Conservation (phyloP, 1,139 yeast species). For the Candida tunisiensis region DNA sequence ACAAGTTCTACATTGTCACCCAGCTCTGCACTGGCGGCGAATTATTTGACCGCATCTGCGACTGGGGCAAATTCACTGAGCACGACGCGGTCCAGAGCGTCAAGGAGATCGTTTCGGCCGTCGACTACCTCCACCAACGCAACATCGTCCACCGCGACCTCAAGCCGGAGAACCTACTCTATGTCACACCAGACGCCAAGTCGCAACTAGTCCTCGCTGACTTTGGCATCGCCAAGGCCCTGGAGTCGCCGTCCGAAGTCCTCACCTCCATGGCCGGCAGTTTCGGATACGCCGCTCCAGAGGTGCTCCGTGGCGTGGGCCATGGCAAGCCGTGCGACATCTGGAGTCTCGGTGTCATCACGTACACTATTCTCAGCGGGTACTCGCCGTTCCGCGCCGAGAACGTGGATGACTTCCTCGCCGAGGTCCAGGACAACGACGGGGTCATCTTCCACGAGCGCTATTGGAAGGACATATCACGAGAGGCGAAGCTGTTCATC, state of each 20-base stretch:
- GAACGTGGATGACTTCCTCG: conserved; percentile 60
- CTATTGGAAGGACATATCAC: conserved; percentile 70
- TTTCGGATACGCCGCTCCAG: conserved; percentile 92
- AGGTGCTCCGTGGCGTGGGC: conserved; percentile 57
- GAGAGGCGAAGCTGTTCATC: conserved; percentile 62
- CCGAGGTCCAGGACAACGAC: conserved; percentile 52
- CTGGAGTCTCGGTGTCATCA: conserved; percentile 85
- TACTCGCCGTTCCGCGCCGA: conserved; percentile 87
- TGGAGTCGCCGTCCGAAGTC: conserved; percentile 42
- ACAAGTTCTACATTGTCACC: conserved; percentile 23
- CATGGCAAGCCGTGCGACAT: conserved; percentile 89
- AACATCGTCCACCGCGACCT: conserved; percentile 83
- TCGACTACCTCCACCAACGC: conserved; percentile 50
- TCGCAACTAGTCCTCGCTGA: conserved; percentile 75
- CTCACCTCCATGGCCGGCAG: conserved; percentile 75
- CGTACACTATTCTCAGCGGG: conserved; percentile 82
- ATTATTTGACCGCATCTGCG: conserved; percentile 66
- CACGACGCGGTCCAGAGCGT: conserved; percentile 62
- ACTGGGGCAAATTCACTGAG: conserved; percentile 68
- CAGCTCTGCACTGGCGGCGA: conserved; percentile 87
- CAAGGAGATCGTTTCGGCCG: conserved; percentile 54
- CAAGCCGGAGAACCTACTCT: conserved; percentile 78
- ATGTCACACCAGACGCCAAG: conserved; percentile 33
- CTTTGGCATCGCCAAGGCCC: conserved; percentile 76
- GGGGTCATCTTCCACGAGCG: conserved; percentile 69